These are phyloP conservation scores for Cystobasidiopsis lactophilus DNA, from an alignment of 768 basidiomycete genomes.

Conservation along the genomic window DNA sequence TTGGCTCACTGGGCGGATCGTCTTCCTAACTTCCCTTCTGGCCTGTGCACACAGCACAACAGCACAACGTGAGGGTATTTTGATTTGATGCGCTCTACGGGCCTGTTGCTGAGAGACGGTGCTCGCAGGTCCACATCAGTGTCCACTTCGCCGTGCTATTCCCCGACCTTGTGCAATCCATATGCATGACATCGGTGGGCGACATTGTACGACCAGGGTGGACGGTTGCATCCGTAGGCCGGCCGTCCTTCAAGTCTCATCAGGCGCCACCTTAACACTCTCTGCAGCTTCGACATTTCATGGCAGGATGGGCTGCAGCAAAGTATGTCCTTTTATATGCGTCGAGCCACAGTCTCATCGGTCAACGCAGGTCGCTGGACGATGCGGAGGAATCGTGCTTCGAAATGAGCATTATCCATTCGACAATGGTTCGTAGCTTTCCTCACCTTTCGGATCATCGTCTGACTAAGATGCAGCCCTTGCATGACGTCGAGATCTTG, in stretches of 20 bases:
- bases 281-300: not conserved
- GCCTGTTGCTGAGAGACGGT: too few relatives aligned
- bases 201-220: not conserved
- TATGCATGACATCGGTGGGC: not conserved
- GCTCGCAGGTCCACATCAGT: too few relatives aligned
- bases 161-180: too few relatives aligned
- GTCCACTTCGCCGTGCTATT: too few relatives aligned
- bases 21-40: too few relatives aligned
- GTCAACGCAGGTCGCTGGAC: not conserved
- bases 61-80: too few relatives aligned
- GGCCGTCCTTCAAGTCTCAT: not conserved
- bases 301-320: not conserved
- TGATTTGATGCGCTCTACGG: too few relatives aligned
- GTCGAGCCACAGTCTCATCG: too few relatives aligned
- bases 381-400: not conserved
- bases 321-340: not conserved
- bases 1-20: too few relatives aligned
- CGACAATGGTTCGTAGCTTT: not conserved
- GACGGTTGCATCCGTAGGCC: not conserved
- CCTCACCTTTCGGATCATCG: not conserved
- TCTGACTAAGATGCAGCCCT: not conserved
- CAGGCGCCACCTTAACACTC: not conserved
- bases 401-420: not conserved
- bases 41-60: too few relatives aligned
- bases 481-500: not conserved